Evolutionary conservation across 73 alveolate species (phyloP), one percentile per base, ranked within the genome.

Genomic region (Durusdinium trenchii): DNA sequence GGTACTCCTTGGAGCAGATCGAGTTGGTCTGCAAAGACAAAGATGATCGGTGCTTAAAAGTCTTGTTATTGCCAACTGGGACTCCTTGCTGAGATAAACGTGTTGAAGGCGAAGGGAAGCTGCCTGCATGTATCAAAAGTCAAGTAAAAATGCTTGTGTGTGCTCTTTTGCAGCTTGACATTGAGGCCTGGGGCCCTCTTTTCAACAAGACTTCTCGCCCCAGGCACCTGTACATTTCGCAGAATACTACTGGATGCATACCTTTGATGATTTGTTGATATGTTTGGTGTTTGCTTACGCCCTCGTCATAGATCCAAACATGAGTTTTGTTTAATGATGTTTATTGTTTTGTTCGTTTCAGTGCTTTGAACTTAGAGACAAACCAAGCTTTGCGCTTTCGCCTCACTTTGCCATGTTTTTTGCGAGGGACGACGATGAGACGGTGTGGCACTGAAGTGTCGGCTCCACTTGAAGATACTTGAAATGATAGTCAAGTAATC

Each of bases 131-230:
- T n/a, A n/a, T n/a, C n/a, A n/a, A n/a, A n/a, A n/a, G n/a, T n/a
- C n/a, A n/a, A n/a, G n/a, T n/a, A n/a, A n/a, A n/a, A n/a, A n/a
- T n/a, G n/a, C n/a, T n/a, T n/a, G n/a, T n/a, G n/a, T n/a, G n/a
- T n/a, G n/a, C n/a, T n/a, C n/a, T n/a, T n/a, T n/a, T n/a, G 73
- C 69, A 6, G 10, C 81, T 28, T 38, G 51, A 10, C 36, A 30
- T 28, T n/a, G 18, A 91, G 86, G 98, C 98, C 38, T 91, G 98
- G 98, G 98, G 98, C 2, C 98, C 98, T 30, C 62, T 91, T 26
- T 91, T 91, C 98, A 91, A 91, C 98, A 91, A 91, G 98, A 91
- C 98, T 42, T 91, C 98, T 35, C 98, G 98, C 87, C 98, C 98
- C 47, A 64, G 95, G 95, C 95, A 54, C 28, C 64, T 54, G 64